Evolutionary conservation across 2,329 filamentous ascomycete species (phyloP), one percentile per base, ranked within the genome.

Genomic region (Samsoniella hepiali): DNA sequence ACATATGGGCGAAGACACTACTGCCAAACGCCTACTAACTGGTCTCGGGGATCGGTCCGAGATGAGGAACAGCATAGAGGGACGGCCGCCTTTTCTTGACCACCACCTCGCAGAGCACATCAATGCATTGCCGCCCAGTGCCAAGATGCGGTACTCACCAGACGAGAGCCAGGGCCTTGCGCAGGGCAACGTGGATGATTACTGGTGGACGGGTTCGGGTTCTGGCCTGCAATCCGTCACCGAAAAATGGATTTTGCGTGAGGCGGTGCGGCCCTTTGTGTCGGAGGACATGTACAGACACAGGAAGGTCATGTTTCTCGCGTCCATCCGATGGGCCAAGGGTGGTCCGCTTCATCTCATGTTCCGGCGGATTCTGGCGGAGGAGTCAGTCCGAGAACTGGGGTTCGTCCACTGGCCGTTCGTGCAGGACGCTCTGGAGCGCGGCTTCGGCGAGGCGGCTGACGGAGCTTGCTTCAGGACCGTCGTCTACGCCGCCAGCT

Each of bases 221-320:
- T 34, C 38, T 29, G 22, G 6, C 13, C 56, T 58, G 17, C 42
- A 11, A n/a, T 31, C 27, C 17, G 27, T 58, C 5, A 58, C 38
- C 3, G 42, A 47, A 17, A 58, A 58, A 31, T 58, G 56, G 40
- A 45, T 58, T n/a, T 31, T 58, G 34, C 34, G 55, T 4, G 55
- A 58, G 27, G 38, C 36, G 6, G 55, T 45, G 34, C 34, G 56
- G 22, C 56, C 56, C 6, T 58, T 22, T 45, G 44, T 58, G 22
- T 27, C 56, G 10, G 56, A 58, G 29, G 56, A 47, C 36, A 32
- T 45, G 29, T 47, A 58, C n/a, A 29, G 40, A 34, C 40, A 38
- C 13, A 44, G 17, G 15, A 32, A 58, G 38, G 15, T 31, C 17
- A 38, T 42, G 5, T 58, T 58, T 38, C 22, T 58, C n/a, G 56